Base-by-base conservation (phyloP, 768 basidiomycete genomes). In the Lactifluus pinguis region DNA sequence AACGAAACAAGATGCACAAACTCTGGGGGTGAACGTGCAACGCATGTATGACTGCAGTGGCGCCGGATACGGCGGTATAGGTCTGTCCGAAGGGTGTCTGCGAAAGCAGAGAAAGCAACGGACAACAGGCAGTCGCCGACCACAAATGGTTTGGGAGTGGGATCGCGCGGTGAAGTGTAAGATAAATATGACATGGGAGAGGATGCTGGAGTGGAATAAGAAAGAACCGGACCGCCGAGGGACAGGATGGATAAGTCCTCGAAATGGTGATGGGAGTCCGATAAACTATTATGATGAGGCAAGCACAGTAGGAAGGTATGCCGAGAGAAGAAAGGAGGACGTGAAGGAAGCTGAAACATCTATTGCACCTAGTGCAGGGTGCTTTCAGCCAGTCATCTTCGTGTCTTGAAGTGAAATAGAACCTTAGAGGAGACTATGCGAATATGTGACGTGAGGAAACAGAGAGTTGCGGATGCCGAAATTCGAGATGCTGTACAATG, bases 221-320 rank as follows among this genome's bases (percentile, higher is more conserved):
- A 68, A 66, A 67, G 64, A 68, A 69, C 71, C 55, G 69, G 72
- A 70, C 73, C 75, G 77, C 75, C 74, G 68, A 69, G 64, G 72
- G 80, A 83, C 82, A 76, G 81, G 79, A 83, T 81, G 81, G 78
- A 83, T 83, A 83, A 79, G 82, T 83, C 82, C 71, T 80, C 60
- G 44, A 65, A 66, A 49, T 60, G 64, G 52, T 64, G 65, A 62
- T 61, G 51, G 67, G 60, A 66, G 66, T 62, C 61, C 53, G 56
- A 65, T 64, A 67, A 65, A 62, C 58, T 64, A 68, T 67, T 59
- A 64, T 53, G 67, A 60, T 68, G 49, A 60, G 55, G 59, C 66
- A 62, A 68, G 67, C 66, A 62, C 62, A 67, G 55, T 61, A 63
- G 53, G 65, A 65, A 60, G 57, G 48, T 39, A 62, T 64, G 61